A percentile compares a stretch with the other conserved stretches of the same genome.
Evolutionary conservation across 768 basidiomycete species (phyloP).

Genomic region (Russula emetica): DNA sequence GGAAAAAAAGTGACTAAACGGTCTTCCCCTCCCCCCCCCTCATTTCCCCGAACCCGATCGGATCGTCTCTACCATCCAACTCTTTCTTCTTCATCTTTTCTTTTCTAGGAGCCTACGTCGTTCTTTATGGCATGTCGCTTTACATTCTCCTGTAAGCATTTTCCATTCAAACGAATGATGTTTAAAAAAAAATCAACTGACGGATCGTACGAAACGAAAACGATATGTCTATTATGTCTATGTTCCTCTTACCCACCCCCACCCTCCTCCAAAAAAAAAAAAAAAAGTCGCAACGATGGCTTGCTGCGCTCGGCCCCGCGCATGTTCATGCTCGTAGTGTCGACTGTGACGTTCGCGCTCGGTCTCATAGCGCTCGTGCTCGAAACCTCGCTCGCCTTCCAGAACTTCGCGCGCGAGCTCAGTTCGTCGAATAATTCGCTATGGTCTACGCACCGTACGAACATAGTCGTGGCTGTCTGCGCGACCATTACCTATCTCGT

Average conservation of each 20-base stretch:
- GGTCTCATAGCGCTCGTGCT: constrained; percentile 16
- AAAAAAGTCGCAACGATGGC: constrained; percentile 8
- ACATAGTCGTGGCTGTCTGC: constrained; percentile 6
- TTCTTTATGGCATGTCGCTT: constrained; percentile 16
- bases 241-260: too few relatives aligned
- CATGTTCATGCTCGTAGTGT: constrained; percentile 17
- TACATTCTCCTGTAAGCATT: constrained; percentile 20
- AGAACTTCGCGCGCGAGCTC: constrained; percentile 1
- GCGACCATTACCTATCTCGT: constrained; percentile 7
- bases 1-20: too few relatives aligned
- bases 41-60: too few relatives aligned
- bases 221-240: too few relatives aligned
- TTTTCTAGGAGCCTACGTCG: constrained; percentile 9
- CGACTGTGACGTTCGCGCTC: constrained; percentile 16
- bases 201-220: neutral
- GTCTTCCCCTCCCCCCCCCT: too few relatives aligned
- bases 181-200: neutral
- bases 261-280: neutral
- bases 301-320: constrained; percentile 11
- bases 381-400: constrained; percentile 11
- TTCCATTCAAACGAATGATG: too few relatives aligned
- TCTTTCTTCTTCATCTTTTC: neutral
- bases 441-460: constrained; percentile 4
- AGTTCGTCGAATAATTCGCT: neutral
- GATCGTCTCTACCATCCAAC: neutral